Percentiles rank a stretch among this genome's conserved stretches.
Conservation (phyloP, 176 grass and related monocot genomes). For the Urochloa ruziziensis region DNA sequence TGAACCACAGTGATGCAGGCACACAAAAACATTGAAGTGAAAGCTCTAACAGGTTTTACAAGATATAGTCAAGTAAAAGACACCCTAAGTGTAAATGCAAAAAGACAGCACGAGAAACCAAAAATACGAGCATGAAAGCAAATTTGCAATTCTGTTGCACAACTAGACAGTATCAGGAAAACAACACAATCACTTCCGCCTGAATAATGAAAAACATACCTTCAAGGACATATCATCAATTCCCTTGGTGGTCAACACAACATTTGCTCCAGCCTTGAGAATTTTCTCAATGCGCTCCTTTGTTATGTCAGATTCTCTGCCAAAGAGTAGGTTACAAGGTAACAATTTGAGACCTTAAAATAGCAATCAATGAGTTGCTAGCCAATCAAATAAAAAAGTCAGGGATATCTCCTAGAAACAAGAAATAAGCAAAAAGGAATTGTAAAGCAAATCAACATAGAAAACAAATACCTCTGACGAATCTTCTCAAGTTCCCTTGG, state of each 20-base stretch:
- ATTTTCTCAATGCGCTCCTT: constrained; percentile 90
- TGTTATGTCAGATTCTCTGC: constrained; percentile 87
- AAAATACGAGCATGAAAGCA: constrained; percentile 1
- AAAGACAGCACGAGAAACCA: background rate
- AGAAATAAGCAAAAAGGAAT: background rate
- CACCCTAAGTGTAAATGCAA: background rate
- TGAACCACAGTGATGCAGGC: background rate
- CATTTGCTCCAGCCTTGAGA: constrained; percentile 85
- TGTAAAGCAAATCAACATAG: background rate
- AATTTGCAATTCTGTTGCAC: background rate
- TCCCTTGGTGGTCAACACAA: constrained; percentile 88
- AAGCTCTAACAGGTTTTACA: background rate
- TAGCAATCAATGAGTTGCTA: background rate
- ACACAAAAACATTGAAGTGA: background rate
- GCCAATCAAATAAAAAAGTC: background rate
- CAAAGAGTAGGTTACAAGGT: background rate
- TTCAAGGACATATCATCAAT: constrained; percentile 99
- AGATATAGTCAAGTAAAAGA: background rate
- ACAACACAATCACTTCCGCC: background rate
- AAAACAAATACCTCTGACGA: constrained; percentile 56
- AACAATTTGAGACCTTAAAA: background rate
- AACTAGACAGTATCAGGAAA: background rate
- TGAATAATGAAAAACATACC: constrained; percentile 42
- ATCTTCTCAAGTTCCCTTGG: constrained; percentile 95
- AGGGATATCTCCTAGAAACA: background rate